These are phyloP conservation scores for Collybia nuda DNA, from an alignment of 768 basidiomycete genomes.

Conservation along the genomic window DNA sequence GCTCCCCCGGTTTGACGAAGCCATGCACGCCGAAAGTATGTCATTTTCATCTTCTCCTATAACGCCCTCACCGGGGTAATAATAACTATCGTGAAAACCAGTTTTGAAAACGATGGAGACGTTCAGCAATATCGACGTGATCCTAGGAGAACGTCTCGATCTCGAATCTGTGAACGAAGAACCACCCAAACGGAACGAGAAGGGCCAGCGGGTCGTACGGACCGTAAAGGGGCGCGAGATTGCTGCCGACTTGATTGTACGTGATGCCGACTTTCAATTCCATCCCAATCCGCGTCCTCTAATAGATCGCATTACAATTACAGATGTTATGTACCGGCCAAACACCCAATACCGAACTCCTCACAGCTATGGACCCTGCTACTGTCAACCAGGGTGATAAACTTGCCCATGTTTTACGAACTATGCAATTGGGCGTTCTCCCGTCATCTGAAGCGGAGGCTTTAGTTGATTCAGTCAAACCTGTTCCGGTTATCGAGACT, in stretches of 20 bases:
- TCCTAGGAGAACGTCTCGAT: slow-evolving; percentile 57
- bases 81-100: slow-evolving; percentile 6
- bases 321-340: slow-evolving; percentile 66
- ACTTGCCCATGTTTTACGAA: slow-evolving; percentile 45
- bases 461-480: neutral
- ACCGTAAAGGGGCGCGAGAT: slow-evolving; percentile 52
- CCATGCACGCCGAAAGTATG: slow-evolving; percentile 53
- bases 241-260: slow-evolving; percentile 51
- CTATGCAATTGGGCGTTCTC: slow-evolving; percentile 46
- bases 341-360: slow-evolving; percentile 50
- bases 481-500: neutral
- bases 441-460: slow-evolving; percentile 1
- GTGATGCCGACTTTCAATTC: too few species aligned
- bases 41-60: too few species aligned
- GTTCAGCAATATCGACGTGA: slow-evolving; percentile 40
- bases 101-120: slow-evolving; percentile 38
- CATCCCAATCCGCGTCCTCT: too few species aligned
- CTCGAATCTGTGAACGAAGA: slow-evolving; percentile 31
- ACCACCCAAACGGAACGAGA: slow-evolving; percentile 20
- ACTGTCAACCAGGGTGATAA: slow-evolving; percentile 37
- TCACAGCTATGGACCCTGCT: slow-evolving; percentile 38
- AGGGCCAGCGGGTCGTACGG: slow-evolving; percentile 34
- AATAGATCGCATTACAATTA: neutral
- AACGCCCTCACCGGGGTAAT: too few species aligned
- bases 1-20: slow-evolving; percentile 50